Percentiles rank a stretch among this genome's conserved stretches.
Conservation (phyloP, 805 yeast genomes). For the Wickerhamiella spandovensis region DNA sequence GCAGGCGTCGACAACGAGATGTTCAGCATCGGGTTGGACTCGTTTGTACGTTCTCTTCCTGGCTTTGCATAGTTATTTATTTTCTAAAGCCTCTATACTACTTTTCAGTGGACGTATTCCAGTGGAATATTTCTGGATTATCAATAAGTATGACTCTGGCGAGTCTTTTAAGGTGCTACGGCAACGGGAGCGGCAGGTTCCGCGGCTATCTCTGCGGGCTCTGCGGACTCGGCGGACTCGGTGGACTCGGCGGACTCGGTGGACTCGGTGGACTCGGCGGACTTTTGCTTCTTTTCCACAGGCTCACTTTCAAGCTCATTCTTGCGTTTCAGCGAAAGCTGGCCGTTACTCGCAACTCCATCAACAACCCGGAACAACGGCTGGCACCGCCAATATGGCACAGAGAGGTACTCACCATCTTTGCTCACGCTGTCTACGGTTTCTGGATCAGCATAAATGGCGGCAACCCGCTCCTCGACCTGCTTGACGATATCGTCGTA, state of each 20-base stretch:
- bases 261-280: neutral
- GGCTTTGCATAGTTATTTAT: conserved; percentile 14
- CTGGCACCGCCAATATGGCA: conserved; percentile 95
- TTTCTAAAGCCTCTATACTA: neutral
- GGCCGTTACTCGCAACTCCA: conserved; percentile 39
- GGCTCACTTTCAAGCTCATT: neutral
- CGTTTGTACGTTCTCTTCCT: conserved; percentile 27
- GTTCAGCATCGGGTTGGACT: conserved; percentile 45
- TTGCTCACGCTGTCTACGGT: conserved; percentile 44
- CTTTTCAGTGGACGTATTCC: too few species aligned
- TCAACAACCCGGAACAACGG: conserved; percentile 86
- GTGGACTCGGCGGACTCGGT: neutral
- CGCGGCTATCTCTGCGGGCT: too few species aligned
- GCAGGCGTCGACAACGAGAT: conserved; percentile 39
- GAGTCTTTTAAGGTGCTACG: neutral
- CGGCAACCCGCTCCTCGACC: conserved; percentile 55
- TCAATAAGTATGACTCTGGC: neutral
- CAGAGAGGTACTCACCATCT: conserved; percentile 64
- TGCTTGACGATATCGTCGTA: conserved; percentile 45
- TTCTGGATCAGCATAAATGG: conserved; percentile 37
- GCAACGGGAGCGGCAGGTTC: neutral
- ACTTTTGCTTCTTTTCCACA: neutral
- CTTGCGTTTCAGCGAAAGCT: conserved; percentile 7
- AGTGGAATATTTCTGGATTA: too few species aligned
- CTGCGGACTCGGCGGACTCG: neutral